phyloP scores from a whole-genome alignment of 164 flowering plant genomes.

The Kalanchoe fedtschenkoi region DNA sequence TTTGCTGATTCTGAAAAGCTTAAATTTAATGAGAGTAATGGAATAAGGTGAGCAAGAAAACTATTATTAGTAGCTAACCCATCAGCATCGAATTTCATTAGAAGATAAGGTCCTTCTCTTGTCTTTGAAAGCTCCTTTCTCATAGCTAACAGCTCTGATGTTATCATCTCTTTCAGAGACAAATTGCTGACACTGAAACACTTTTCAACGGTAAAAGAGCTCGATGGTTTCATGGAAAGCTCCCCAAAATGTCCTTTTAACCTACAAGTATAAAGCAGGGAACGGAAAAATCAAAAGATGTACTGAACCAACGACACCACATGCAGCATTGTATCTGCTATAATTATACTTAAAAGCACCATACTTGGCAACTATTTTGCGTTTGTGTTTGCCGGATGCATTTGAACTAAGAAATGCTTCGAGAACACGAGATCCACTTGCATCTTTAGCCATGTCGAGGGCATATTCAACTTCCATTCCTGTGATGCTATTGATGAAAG shows the following conservation, averaged over 20 bases:
- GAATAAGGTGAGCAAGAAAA: not conserved
- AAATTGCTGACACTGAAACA: constrained; percentile 50
- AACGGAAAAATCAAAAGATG: not conserved
- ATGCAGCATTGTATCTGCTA: not conserved
- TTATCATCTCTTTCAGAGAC: constrained; percentile 57
- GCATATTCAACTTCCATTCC: constrained; percentile 54
- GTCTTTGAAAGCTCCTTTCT: constrained; percentile 64
- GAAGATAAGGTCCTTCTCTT: constrained; percentile 76
- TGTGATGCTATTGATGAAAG: constrained; percentile 47
- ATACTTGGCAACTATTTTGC: constrained; percentile 59
- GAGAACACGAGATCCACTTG: constrained; percentile 66
- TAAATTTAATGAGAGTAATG: not conserved
- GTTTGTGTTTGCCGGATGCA: constrained; percentile 53
- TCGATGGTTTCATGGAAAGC: constrained; percentile 58
- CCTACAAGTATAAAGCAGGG: constrained; percentile 24
- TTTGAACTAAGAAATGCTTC: constrained; percentile 76
- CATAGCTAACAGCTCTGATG: constrained; percentile 50
- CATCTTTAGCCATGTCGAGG: constrained; percentile 61
- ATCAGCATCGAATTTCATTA: constrained; percentile 66
- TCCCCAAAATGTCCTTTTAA: constrained; percentile 73
- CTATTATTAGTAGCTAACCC: constrained; percentile 37
- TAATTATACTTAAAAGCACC: not conserved
- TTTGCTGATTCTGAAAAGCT: not conserved
- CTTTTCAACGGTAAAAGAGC: constrained; percentile 76
- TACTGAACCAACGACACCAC: not conserved